These are phyloP conservation scores for Dicorynia guianensis DNA, from an alignment of 306 rosid species.

Conservation along the genomic window DNA sequence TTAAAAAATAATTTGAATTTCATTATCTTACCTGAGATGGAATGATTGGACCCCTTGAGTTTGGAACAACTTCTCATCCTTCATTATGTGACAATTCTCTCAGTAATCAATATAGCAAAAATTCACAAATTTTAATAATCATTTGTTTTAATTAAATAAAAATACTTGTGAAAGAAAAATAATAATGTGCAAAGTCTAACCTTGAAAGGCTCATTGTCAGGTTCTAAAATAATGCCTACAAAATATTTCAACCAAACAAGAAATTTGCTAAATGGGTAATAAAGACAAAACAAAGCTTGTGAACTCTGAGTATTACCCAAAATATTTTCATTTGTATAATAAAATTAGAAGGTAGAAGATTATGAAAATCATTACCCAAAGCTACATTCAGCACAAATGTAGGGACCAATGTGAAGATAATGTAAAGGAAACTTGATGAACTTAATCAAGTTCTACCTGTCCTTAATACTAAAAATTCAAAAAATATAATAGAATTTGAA, in stretches of 20 bases:
- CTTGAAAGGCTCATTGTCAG: constrained; percentile 93
- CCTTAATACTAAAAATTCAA: constrained; percentile 71
- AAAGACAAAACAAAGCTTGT: constrained; percentile 43
- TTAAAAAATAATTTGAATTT: not conserved
- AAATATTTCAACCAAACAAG: constrained; percentile 98
- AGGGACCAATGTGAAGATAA: constrained; percentile 97
- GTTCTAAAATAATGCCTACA: constrained; percentile 83
- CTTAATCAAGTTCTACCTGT: constrained; percentile 84
- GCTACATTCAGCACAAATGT: constrained; percentile 93
- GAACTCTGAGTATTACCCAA: not conserved
- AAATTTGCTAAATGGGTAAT: constrained; percentile 72
- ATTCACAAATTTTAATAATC: not conserved
- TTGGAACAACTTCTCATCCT: constrained; percentile 81
- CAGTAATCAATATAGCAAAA: constrained; percentile 53
- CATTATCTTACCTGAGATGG: constrained; percentile 70
- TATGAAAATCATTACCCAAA: constrained; percentile 70
- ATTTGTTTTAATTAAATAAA: not conserved
- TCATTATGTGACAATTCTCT: constrained; percentile 85
- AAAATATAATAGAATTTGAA: not conserved
- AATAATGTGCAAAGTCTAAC: constrained; percentile 41
- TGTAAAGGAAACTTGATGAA: constrained; percentile 83
- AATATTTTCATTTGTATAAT: not conserved
- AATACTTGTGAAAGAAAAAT: not conserved
- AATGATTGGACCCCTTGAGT: constrained; percentile 93
- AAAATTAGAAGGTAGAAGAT: not conserved